Evolutionary conservation across 2,329 filamentous ascomycete genomes (phyloP).

Genomic region (Cordyceps cicadae): DNA sequence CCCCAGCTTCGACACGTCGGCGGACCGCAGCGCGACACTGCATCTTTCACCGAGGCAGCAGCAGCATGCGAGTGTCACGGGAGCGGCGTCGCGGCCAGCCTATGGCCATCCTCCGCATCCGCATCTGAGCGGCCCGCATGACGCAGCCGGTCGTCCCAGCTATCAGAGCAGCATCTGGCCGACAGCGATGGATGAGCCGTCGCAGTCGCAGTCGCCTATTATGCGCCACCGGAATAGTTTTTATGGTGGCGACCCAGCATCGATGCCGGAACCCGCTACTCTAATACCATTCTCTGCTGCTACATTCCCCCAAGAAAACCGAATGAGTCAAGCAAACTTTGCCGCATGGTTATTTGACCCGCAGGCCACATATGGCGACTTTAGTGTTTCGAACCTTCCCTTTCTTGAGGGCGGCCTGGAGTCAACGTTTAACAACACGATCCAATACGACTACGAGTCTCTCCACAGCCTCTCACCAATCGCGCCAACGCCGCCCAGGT

Average conservation of each 20-base stretch:
- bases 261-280: constrained; percentile 24
- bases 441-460: constrained; percentile 44
- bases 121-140: constrained; percentile 31
- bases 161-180: constrained; percentile 19
- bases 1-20: constrained; percentile 37
- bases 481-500: constrained; percentile 33
- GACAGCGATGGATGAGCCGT: constrained; percentile 27
- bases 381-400: constrained; percentile 34
- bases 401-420: constrained; percentile 43
- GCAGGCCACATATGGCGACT: constrained; percentile 33
- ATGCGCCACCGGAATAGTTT: constrained; percentile 31
- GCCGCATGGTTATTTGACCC: constrained; percentile 44
- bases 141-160: constrained; percentile 27
- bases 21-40: constrained; percentile 13
- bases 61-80: neutral
- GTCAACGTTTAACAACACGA: constrained; percentile 42
- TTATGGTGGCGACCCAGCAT: constrained; percentile 24
- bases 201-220: constrained; percentile 22
- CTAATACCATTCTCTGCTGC: constrained; percentile 23
- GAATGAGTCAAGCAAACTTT: constrained; percentile 36
- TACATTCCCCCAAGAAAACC: constrained; percentile 23
- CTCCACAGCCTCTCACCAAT: constrained; percentile 39
- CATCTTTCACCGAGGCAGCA: neutral
- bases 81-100: neutral
- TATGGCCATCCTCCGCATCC: constrained; percentile 19